These are phyloP conservation scores for Beauveria pseudobassiana DNA, from an alignment of 2,329 filamentous ascomycete species.

Conservation along the genomic window DNA sequence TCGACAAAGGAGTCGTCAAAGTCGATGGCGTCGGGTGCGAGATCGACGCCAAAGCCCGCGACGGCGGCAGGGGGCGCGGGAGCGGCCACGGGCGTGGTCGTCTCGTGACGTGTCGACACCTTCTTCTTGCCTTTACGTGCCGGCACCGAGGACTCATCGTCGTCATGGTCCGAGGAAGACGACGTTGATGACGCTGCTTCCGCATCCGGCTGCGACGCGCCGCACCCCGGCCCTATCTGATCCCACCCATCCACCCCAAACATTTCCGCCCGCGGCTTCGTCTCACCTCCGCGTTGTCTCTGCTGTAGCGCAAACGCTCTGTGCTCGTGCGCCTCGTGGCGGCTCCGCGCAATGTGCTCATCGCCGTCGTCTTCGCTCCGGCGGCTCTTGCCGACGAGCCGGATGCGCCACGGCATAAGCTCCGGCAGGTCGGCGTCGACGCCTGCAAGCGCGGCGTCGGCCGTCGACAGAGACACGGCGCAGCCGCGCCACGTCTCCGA, in stretches of 20 bases:
- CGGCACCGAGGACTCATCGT: not conserved
- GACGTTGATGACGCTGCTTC: no score
- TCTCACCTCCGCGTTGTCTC: slow-evolving; percentile 4
- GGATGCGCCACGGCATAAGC: slow-evolving; percentile 49
- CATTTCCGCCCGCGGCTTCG: slow-evolving; percentile 10
- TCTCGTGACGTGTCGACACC: not conserved
- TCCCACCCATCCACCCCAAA: not conserved
- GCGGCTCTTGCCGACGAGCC: slow-evolving; percentile 24
- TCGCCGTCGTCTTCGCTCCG: slow-evolving; percentile 1
- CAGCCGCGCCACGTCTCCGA: slow-evolving; percentile 57
- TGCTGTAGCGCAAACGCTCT: slow-evolving; percentile 20
- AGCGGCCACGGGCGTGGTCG: not conserved
- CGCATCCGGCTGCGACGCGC: no score
- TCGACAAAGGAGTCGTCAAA: slow-evolving; percentile 45
- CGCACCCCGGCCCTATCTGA: not conserved
- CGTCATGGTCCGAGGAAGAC: not conserved
- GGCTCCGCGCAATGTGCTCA: slow-evolving; percentile 25
- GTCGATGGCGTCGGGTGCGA: slow-evolving; percentile 15
- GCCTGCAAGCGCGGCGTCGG: slow-evolving; percentile 50
- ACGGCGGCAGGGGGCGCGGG: not conserved
- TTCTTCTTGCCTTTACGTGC: not conserved
- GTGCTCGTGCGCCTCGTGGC: slow-evolving; percentile 26
- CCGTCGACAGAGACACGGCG: slow-evolving; percentile 55
- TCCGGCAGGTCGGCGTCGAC: slow-evolving; percentile 47
- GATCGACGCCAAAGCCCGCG: not conserved